Evolutionary conservation across 2,329 filamentous ascomycete species (phyloP), one percentile per base, ranked within the genome.

Genomic region (Albophoma yamanashiensis): DNA sequence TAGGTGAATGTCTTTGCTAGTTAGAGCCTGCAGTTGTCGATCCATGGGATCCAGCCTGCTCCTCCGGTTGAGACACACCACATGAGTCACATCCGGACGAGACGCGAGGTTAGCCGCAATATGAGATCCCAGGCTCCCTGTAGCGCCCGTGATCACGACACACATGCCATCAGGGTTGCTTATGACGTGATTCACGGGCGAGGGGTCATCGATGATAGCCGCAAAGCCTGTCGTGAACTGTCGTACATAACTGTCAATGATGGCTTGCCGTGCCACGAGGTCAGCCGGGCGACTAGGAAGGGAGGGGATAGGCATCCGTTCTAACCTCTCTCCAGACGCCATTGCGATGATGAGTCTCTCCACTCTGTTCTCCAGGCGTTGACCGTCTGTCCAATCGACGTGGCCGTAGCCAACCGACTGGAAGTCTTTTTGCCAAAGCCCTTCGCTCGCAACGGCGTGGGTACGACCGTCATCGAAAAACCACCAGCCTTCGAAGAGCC

Each of bases 41-140:
- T 42, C 36, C 36, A 14, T 36, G 9, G 59, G 34, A 38, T 60
- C 56, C 63, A 45, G 27, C 25, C 27, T 57, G 39, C 56, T 36
- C 9, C 22, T 40, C 2, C 79, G 74, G 63, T 82, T 83, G 17
- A 83, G 62, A 60, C 80, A 82, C 5, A 80, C 62, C 0, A 74
- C 67, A 3, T 42, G 60, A 2, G 58, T 38, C 3, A 77, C 71
- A 14, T 66, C 62, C 0, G 70, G 53, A 0, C 62, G 63, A 0
- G 61, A 20, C 20, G 73, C 69, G 2, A 74, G 60, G 6, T 68
- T 43, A 1, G 61, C 58, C 5, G 73, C 72, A 1, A 77, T 58
- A 59, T 78, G 73, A 0, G 65, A 58, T 2, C 76, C 76, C 0
- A 78, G 64, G 55, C 73, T 73, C 4, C 76, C 76, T 0, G 74